Evolutionary conservation across 495 filamentous ascomycete genomes (phyloP).

Genomic region (Penicillium bovifimosum): DNA sequence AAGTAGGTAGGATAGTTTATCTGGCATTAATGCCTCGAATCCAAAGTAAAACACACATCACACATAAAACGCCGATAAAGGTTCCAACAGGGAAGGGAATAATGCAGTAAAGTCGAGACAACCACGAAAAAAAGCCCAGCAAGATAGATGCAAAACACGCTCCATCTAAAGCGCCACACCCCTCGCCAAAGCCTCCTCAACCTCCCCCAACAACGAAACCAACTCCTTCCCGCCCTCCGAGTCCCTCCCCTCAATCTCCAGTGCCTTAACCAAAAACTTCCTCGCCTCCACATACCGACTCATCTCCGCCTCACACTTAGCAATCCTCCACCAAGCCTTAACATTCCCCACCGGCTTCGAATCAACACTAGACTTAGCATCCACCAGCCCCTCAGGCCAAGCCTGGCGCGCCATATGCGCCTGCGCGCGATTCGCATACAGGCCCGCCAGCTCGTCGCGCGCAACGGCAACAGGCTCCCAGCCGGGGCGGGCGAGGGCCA

Average conservation of each 20-base stretch:
- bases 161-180: not conserved
- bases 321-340: conserved; percentile 90
- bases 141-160: not conserved
- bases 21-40: too few relatives aligned
- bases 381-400: conserved; percentile 77
- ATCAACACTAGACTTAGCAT: conserved; percentile 87
- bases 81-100: conserved; percentile 12
- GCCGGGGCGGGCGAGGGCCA: conserved; percentile 71
- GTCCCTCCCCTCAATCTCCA: conserved; percentile 80
- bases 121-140: not conserved
- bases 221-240: conserved; percentile 57
- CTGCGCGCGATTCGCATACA: conserved; percentile 87
- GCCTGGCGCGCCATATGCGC: conserved; percentile 71
- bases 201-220: conserved; percentile 60
- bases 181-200: conserved; percentile 46
- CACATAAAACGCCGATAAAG: conserved; percentile 8
- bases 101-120: conserved; percentile 3
- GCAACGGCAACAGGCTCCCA: conserved; percentile 85
- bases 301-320: conserved; percentile 85
- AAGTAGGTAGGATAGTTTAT: too few relatives aligned
- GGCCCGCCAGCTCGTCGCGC: conserved; percentile 70
- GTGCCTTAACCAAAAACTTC: conserved; percentile 61
- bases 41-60: not conserved
- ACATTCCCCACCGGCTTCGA: conserved; percentile 79
- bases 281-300: conserved; percentile 74